phyloP scores from a whole-genome alignment of 192 early-diverging fungal genomes.

The Glomus cerebriforme region DNA sequence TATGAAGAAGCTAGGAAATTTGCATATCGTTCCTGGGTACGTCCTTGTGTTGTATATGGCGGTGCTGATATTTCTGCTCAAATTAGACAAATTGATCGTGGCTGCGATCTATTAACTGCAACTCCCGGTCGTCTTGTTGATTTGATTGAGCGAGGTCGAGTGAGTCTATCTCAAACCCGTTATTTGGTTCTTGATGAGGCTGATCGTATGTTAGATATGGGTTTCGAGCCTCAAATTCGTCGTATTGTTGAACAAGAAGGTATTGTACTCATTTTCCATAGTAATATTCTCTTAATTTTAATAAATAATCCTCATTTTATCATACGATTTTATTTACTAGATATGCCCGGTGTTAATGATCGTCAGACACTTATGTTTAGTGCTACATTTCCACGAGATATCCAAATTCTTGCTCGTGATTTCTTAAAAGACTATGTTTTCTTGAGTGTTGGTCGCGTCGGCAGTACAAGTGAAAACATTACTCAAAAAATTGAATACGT shows the following conservation, averaged over 20 bases:
- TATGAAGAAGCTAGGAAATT: constrained; percentile 88
- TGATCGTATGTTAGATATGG: constrained; percentile 96
- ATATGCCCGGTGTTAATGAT: constrained; percentile 65
- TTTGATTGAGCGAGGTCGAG: constrained; percentile 79
- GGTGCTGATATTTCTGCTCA: constrained; percentile 91
- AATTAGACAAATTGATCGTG: constrained; percentile 84
- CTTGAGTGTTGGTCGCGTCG: constrained; percentile 90
- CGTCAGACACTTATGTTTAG: constrained; percentile 96
- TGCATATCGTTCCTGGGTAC: constrained; percentile 88
- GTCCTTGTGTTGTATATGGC: constrained; percentile 92
- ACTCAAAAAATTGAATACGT: constrained; percentile 92
- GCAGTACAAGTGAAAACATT: constrained; percentile 94
- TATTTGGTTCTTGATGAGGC: constrained; percentile 95
- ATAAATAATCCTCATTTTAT: neutral
- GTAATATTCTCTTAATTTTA: neutral
- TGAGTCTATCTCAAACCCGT: constrained; percentile 75
- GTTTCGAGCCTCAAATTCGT: constrained; percentile 91
- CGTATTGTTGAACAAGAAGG: constrained; percentile 79
- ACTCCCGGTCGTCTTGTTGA: constrained; percentile 97
- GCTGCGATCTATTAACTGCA: constrained; percentile 91
- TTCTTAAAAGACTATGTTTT: constrained; percentile 86
- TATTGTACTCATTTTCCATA: neutral
- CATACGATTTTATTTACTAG: constrained; percentile 24
- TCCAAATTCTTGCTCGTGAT: constrained; percentile 84
- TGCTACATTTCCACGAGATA: constrained; percentile 89